Conservation (phyloP, 306 rosid genomes). For the Rosa persica region DNA sequence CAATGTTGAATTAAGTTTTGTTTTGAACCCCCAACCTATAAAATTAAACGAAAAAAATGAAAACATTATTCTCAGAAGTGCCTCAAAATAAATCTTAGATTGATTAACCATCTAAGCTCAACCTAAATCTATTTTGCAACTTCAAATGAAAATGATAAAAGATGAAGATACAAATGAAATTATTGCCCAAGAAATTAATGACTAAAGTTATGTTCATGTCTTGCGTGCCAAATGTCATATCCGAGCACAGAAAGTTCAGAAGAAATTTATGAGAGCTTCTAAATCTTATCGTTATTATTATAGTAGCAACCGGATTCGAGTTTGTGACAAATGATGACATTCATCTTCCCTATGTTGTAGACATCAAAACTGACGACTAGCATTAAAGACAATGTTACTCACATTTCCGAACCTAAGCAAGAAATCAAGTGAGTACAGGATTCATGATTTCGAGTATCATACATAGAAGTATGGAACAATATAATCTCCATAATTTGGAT, state of each 20-base stretch:
- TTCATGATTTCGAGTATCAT: neutral
- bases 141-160: neutral
- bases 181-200: neutral
- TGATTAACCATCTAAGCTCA: no score
- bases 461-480: neutral
- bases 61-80: no score
- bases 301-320: neutral
- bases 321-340: neutral
- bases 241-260: neutral
- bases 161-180: neutral
- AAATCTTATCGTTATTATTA: neutral
- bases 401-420: neutral
- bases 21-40: no score
- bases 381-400: constrained; percentile 1
- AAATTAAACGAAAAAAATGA: no score
- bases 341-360: neutral
- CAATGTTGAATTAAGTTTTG: no score
- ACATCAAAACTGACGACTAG: neutral
- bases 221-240: neutral
- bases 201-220: neutral
- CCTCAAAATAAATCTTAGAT: no score
- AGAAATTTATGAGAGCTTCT: neutral
- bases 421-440: neutral
- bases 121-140: neutral
- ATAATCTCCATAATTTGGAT: neutral